Evolutionary conservation across 352 stramenopile genomes (phyloP).

Genomic region (Phytophthora crassamura): DNA sequence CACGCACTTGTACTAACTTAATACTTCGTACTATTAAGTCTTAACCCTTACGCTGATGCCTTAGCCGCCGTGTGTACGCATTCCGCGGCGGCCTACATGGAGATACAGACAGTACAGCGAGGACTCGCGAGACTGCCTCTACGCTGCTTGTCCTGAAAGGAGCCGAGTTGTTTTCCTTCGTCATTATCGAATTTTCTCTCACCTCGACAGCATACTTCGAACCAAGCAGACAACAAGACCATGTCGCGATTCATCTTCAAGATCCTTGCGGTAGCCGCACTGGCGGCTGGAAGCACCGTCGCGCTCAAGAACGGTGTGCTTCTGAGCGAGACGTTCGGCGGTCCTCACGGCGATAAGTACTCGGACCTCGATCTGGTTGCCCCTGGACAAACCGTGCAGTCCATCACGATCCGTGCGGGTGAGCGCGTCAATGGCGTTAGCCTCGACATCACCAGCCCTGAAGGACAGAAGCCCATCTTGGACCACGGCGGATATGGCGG

Average conservation of each 20-base stretch:
- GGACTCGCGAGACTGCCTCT: too few relatives aligned
- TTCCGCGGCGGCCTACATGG: too few relatives aligned
- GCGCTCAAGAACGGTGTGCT: slow-evolving; percentile 2
- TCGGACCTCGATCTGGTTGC: slow-evolving; percentile 4
- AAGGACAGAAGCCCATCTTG: neutral
- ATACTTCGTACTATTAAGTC: too few relatives aligned
- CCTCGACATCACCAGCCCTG: neutral
- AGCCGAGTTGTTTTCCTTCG: too few relatives aligned
- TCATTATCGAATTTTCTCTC: too few relatives aligned
- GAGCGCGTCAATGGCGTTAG: slow-evolving; percentile 15
- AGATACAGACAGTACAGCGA: too few relatives aligned
- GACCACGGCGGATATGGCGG: slow-evolving; percentile 17
- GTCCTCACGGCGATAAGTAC: slow-evolving; percentile 17
- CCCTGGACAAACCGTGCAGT: slow-evolving; percentile 8
- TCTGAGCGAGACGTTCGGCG: slow-evolving; percentile 11
- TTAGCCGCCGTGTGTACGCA: too few relatives aligned
- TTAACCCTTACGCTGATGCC: too few relatives aligned
- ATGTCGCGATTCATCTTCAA: slow-evolving; percentile 2
- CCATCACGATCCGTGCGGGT: slow-evolving; percentile 8
- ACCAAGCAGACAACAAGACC: neutral
- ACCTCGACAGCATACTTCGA: too few relatives aligned
- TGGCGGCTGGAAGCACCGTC: neutral
- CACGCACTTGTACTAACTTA: too few relatives aligned
- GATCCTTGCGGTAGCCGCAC: neutral
- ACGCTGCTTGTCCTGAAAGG: too few relatives aligned